Evolutionary conservation across 345 rosid genomes (phyloP), one percentile per base, ranked within the genome.

Genomic region (Linum trigynum): DNA sequence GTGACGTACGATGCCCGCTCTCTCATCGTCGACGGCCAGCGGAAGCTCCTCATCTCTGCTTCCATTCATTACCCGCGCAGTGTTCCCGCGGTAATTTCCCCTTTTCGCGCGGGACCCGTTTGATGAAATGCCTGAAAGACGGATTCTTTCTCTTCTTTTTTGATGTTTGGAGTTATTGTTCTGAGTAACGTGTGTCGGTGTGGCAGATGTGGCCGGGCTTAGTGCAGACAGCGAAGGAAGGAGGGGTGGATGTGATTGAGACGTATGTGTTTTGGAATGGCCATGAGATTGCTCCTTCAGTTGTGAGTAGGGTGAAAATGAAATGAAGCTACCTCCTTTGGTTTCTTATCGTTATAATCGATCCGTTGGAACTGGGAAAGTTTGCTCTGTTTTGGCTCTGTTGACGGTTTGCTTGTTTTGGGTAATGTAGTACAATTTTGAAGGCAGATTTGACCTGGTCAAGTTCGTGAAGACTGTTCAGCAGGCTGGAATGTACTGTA

Each of bases 251-350:
- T 67, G 86, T 67, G 4, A 83, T 92, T 5, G 97, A 92, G 40
- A 86, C 98, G 5, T 92, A 92, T 65, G 98, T 92, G 16, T 92
- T 92, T 69, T 92, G 98, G 97, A 90, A 88, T 75, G 97, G 92
- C 3, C 98, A 92, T 53, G 97, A 90, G 68, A 89, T 77, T 63
- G 78, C 92, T 76, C 87, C 82, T 4, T 84, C 83, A 70, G 77
- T 86, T 75, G 98, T 85, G 59, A 74, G 85, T 71, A 5, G 38
- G 32, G 1, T 32, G 12, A 5, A 37, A 7, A 38, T 17, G 12
- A 12, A 53, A 35, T 58, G 43, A 50, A 16, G 7, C 43, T 64
- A 14, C 38, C 37, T 17, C 55, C 35, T 4, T 42, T 56, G 4
- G n/a, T 61, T 32, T 11, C 38, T 61, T 53, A 3, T 17, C 64